Evolutionary conservation across 768 basidiomycete species (phyloP), one percentile per base, ranked within the genome.

Genomic region (Candolleomyces aberdarensis): DNA sequence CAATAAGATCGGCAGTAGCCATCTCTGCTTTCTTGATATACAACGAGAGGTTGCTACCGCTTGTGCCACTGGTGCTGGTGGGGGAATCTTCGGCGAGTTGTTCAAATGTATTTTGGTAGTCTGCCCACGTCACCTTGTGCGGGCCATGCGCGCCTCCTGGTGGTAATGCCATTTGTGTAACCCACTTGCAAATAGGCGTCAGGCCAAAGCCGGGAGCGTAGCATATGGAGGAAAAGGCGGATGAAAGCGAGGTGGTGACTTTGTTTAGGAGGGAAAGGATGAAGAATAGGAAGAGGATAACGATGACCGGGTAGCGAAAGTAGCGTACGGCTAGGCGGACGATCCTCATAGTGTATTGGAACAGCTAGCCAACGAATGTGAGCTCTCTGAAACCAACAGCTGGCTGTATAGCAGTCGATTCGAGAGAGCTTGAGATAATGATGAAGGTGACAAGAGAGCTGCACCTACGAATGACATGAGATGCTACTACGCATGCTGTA

Each of bases 11-110:
- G n/a, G n/a, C n/a, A n/a, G n/a, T n/a, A 15, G 89, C 91, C 82
- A 92, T 86, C 65, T 92, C 87, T 14, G 89, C 86, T 70, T 85
- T 87, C 72, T 90, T 85, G 64, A 93, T 82, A 58, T 89, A 83
- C 48, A 89, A 68, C 6, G 88, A 83, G 41, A 93, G 69, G 0
- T 84, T 82, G 19, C 44, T 13, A 5, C n/a, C 15, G 2, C 86
- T 85, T 0, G 80, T 77, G n/a, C n/a, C n/a, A n/a, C n/a, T n/a
- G n/a, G n/a, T n/a, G n/a, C n/a, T n/a, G n/a, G n/a, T n/a, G n/a
- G n/a, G n/a, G 0, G 85, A 77, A 51, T 85, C 83, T 52, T 83
- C 84, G 26, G 88, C 69, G 17, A 92, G 72, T 63, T 88, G 77
- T 57, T 85, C 87, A 59, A 92, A 85, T 1, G 82, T 81, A 47